Evolutionary conservation across 192 early-diverging fungal species (phyloP), one percentile per base, ranked within the genome.

Genomic region (Physocladia obscura): DNA sequence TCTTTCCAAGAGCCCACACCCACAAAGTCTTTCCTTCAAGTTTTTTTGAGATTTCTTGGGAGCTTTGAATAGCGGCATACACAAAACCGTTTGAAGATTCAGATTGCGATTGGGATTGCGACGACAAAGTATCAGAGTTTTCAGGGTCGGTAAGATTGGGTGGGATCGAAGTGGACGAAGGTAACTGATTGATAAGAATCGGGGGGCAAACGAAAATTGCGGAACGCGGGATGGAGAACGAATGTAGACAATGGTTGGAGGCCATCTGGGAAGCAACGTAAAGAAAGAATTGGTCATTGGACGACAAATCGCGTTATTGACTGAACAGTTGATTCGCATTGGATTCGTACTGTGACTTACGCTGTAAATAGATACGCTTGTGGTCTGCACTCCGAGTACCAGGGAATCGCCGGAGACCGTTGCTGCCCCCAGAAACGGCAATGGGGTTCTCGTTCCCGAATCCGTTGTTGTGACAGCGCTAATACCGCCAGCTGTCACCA

Each of bases 1-100:
- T 19, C 17, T 54, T 52, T 2, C 65, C 65, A 5, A 68, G 27
- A 27, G 65, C 65, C 65, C 65, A 68, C 8, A 68, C 24, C 65
- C 65, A 68, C 21, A 68, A 17, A 37, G 48, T 36, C 8, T 32
- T 15, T 3, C 49, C 49, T 15, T 65, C 63, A 5, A 27, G 21
- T 1, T 30, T 17, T 30, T 65, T 65, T 22, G 13, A 11, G 4
- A 3, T 31, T 52, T 55, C 64, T 11, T 5, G 27, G 15, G 49
- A 15, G 3, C 34, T 55, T n/a, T 4, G 1, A 35, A 67, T 27
- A 1, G 29, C 50, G 48, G 64, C 69, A 31, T 60, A 58, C 13
- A 60, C 69, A 26, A 61, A 60, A 0, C 39, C 69, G 35, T 60
- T 29, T 11, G 52, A 15, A 19, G 40, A 36, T 17, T 36, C 51